A percentile compares a stretch with the other conserved stretches of the same genome.
Evolutionary conservation across 306 rosid genomes (phyloP).

Genomic region (Psophocarpus tetragonolobus): DNA sequence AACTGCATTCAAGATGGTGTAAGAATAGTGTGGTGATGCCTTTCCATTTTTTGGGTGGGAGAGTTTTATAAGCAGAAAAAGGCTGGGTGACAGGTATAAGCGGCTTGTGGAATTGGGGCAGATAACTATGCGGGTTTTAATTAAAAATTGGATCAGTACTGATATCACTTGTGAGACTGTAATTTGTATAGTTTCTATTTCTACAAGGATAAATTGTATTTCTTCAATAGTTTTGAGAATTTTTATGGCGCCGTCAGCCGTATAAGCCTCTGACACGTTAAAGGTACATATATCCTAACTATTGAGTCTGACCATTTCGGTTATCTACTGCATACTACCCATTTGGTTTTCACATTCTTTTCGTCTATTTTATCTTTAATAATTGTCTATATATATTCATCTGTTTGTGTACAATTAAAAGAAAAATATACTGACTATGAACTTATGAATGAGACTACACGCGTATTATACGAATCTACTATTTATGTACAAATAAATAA

Average conservation of each 20-base stretch:
- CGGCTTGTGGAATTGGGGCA: background rate
- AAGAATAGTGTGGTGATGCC: background rate
- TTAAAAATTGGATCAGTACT: conserved; percentile 30
- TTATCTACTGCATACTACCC: too few species aligned
- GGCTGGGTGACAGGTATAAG: background rate
- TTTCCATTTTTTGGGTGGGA: background rate
- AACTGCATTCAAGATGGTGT: background rate
- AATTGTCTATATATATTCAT: too few species aligned
- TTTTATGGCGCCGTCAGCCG: conserved; percentile 43
- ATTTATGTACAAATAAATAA: too few species aligned
- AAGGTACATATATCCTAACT: background rate
- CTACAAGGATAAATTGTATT: conserved; percentile 4
- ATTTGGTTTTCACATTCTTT: too few species aligned
- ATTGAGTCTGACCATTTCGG: too few species aligned
- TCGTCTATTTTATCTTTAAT: too few species aligned
- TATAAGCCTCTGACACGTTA: conserved; percentile 44
- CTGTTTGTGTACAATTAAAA: too few species aligned
- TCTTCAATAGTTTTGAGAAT: conserved; percentile 10
- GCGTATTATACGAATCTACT: too few species aligned
- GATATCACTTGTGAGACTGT: conserved; percentile 19
- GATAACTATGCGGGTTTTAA: conserved; percentile 5
- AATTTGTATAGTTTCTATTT: conserved; percentile 24
- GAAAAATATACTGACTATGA: too few species aligned
- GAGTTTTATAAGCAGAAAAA: conserved; percentile 3
- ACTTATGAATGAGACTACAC: too few species aligned